Conservation (phyloP, 164 flowering plant species). For the Litsea cubeba region DNA sequence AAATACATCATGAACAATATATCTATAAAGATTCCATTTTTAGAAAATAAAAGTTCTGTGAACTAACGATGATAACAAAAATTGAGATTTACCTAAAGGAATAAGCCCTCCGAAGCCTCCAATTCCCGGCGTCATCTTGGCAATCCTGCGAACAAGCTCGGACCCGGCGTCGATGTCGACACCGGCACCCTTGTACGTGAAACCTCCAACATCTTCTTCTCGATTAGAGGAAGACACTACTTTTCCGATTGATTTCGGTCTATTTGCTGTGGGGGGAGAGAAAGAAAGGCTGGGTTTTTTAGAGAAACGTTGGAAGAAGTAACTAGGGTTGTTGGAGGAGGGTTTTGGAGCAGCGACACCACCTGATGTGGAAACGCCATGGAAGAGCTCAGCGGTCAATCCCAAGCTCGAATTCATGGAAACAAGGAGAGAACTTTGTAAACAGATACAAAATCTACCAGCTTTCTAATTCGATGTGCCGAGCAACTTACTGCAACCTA, state of each 20-base stretch:
- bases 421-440: neutral
- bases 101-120: conserved; percentile 94
- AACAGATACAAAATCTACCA: too few relatives aligned
- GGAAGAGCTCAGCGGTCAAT: neutral
- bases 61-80: too few relatives aligned
- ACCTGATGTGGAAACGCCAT: neutral
- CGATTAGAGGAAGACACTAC: neutral
- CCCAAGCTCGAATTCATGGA: neutral
- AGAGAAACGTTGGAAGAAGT: neutral
- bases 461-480: too few relatives aligned
- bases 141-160: conserved; percentile 79
- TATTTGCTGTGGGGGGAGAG: neutral
- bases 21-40: too few relatives aligned
- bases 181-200: conserved; percentile 84
- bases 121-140: conserved; percentile 92
- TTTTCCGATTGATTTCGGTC: neutral
- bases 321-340: neutral
- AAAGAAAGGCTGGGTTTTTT: too few relatives aligned
- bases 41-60: too few relatives aligned
- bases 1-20: too few relatives aligned
- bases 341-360: neutral
- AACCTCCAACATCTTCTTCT: conserved; percentile 17
- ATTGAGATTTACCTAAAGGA: conserved; percentile 53
- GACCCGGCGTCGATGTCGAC: conserved; percentile 96
- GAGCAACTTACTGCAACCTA: too few relatives aligned